phyloP scores from a whole-genome alignment of 2,329 filamentous ascomycete species.

The Xylariaceae sp. region DNA sequence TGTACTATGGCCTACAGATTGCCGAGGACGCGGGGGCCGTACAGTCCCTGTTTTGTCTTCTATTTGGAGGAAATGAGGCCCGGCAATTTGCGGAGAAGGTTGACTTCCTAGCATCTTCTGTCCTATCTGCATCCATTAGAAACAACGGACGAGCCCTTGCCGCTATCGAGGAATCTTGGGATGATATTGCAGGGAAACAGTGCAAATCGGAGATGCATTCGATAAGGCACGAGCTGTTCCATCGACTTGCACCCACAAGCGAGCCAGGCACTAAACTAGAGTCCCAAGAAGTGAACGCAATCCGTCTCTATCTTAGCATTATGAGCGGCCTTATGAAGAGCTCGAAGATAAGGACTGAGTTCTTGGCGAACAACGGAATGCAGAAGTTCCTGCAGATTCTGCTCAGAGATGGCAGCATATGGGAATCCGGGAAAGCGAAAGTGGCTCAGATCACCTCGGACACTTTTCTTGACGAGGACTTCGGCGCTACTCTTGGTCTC shows the following conservation, averaged over 20 bases:
- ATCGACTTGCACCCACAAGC: slow-evolving; percentile 35
- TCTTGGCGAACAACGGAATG: slow-evolving; percentile 53
- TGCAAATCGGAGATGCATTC: slow-evolving; percentile 32
- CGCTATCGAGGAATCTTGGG: slow-evolving; percentile 49
- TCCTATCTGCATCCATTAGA: slow-evolving; percentile 55
- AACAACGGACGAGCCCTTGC: slow-evolving; percentile 61
- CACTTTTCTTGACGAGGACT: slow-evolving; percentile 62
- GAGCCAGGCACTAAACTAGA: slow-evolving; percentile 16
- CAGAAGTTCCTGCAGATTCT: slow-evolving; percentile 51
- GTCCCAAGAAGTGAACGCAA: slow-evolving; percentile 22
- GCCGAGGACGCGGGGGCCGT: slow-evolving; percentile 52
- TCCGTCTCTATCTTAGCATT: slow-evolving; percentile 40
- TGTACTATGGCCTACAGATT: slow-evolving; percentile 65
- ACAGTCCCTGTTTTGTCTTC: slow-evolving; percentile 54
- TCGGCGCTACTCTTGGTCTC: slow-evolving; percentile 54
- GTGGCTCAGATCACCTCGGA: slow-evolving; percentile 58
- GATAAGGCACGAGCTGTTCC: slow-evolving; percentile 41
- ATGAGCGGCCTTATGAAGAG: slow-evolving; percentile 56
- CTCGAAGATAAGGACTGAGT: slow-evolving; percentile 49
- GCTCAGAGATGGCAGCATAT: slow-evolving; percentile 42
- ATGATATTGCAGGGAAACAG: slow-evolving; percentile 36
- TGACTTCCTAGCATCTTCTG: slow-evolving; percentile 52
- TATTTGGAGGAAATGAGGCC: slow-evolving; percentile 35
- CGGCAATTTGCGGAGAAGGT: slow-evolving; percentile 28
- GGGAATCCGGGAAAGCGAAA: slow-evolving; percentile 50